A percentile compares a stretch with the other conserved stretches of the same genome.
phyloP scores from a whole-genome alignment of 345 rosid species.

The Populus tremula region DNA sequence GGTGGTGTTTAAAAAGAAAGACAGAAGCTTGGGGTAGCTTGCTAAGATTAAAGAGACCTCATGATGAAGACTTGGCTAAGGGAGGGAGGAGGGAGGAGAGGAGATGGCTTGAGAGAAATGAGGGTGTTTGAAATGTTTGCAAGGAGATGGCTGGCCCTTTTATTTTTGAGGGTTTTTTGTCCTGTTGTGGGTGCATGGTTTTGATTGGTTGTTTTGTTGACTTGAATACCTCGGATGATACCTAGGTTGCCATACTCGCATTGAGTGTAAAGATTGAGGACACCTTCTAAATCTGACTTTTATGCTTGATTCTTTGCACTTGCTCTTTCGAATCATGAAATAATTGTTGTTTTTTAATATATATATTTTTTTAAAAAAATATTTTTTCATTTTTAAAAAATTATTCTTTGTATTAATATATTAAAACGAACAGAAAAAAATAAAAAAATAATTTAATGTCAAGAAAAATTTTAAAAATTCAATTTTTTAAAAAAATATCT shows the following conservation, averaged over 20 bases:
- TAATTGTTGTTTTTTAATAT: no score
- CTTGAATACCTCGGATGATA: constrained; percentile 27
- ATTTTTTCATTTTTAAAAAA: no score
- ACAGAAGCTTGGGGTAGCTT: background rate
- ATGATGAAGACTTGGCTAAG: background rate
- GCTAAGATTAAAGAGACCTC: background rate
- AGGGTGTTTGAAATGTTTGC: constrained; percentile 69
- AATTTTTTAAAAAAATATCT: no score
- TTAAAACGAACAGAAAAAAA: no score
- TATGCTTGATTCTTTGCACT: background rate
- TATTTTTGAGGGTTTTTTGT: constrained; percentile 46
- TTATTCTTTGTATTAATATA: no score
- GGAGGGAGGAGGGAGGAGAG: background rate
- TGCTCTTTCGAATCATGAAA: background rate
- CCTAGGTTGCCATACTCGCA: background rate
- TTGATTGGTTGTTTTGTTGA: constrained; percentile 48
- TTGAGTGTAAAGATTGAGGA: background rate
- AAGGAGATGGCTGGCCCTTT: constrained; percentile 44
- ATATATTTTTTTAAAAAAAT: no score
- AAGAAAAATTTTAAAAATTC: no score
- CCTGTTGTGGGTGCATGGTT: constrained; percentile 39
- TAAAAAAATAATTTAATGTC: no score
- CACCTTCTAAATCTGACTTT: background rate
- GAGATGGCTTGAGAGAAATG: constrained; percentile 10
- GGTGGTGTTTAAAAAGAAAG: background rate